Percentiles rank a stretch among this genome's conserved stretches.
These are phyloP conservation scores for Skeletonema menzelii DNA, from an alignment of 108 stramenopile species.

Conservation along the genomic window DNA sequence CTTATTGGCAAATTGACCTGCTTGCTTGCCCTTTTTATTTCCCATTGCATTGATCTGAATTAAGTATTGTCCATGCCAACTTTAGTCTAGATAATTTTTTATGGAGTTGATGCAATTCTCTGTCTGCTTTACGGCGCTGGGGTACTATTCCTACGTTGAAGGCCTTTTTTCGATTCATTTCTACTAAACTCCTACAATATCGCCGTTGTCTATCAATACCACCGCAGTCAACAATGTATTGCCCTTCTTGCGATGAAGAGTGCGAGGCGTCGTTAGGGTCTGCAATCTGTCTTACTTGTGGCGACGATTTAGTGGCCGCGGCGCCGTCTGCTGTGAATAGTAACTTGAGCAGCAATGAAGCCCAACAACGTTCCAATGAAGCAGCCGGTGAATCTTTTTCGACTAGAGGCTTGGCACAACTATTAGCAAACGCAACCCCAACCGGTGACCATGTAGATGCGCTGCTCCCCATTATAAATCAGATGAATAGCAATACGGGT, in stretches of 20 bases:
- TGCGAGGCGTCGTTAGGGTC: neutral
- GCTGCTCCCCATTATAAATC: neutral
- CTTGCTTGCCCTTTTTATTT: constrained; percentile 39
- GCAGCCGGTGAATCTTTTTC: neutral
- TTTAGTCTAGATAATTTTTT: no score
- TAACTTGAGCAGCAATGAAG: neutral
- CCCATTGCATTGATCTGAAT: constrained; percentile 13
- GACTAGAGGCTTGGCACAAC: neutral
- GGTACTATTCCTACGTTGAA: no score
- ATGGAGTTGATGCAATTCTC: neutral
- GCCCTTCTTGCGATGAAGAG: constrained; percentile 1
- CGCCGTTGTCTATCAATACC: no score
- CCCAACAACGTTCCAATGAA: constrained; percentile 6
- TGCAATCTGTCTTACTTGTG: constrained; percentile 34
- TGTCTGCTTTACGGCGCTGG: no score
- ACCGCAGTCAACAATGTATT: neutral
- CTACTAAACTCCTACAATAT: no score
- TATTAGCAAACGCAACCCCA: constrained; percentile 2
- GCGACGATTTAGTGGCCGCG: constrained; percentile 18
- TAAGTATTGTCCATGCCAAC: neutral
- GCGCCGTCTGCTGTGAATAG: neutral
- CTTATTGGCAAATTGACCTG: constrained; percentile 25
- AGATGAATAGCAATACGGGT: neutral
- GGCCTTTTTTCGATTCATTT: no score
- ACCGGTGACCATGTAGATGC: neutral